phyloP scores from a whole-genome alignment of 1,139 yeast genomes.

The Sugiyamaella grinbergsii region DNA sequence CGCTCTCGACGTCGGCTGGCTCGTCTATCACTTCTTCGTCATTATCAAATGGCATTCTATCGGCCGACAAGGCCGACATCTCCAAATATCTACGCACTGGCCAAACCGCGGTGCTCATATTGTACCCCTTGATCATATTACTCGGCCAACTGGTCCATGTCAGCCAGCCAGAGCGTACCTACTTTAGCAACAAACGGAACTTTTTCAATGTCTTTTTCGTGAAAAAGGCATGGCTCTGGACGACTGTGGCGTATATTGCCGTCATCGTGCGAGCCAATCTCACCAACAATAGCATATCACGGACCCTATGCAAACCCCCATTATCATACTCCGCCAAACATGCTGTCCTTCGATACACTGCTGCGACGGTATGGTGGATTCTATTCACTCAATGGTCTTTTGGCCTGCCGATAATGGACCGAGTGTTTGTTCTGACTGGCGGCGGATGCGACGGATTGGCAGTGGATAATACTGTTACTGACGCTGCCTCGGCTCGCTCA shows the following conservation, averaged over 20 bases:
- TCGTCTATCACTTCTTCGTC: too few relatives aligned
- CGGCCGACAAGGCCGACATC: not conserved
- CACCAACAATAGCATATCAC: not conserved
- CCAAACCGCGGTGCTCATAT: not conserved
- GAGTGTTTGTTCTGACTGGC: constrained; percentile 76
- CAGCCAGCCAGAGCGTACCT: constrained; percentile 32
- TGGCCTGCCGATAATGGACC: constrained; percentile 88
- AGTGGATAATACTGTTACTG: constrained; percentile 17
- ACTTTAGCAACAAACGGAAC: constrained; percentile 63
- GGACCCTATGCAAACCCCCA: not conserved
- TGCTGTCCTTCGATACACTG: constrained; percentile 42
- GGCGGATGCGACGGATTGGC: constrained; percentile 61
- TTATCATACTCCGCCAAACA: constrained; percentile 6
- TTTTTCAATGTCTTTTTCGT: constrained; percentile 73
- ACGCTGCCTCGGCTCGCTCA: constrained; percentile 3
- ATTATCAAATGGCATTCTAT: not conserved
- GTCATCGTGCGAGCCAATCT: constrained; percentile 24
- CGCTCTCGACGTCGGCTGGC: too few relatives aligned
- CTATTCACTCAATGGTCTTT: constrained; percentile 87
- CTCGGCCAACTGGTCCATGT: constrained; percentile 38
- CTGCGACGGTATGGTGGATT: constrained; percentile 77
- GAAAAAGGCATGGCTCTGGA: constrained; percentile 94
- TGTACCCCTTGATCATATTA: constrained; percentile 37
- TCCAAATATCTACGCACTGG: not conserved
- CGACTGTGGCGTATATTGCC: constrained; percentile 50